Evolutionary conservation across 352 stramenopile species (phyloP), one percentile per base, ranked within the genome.

Genomic region (Pythium aristosporum): DNA sequence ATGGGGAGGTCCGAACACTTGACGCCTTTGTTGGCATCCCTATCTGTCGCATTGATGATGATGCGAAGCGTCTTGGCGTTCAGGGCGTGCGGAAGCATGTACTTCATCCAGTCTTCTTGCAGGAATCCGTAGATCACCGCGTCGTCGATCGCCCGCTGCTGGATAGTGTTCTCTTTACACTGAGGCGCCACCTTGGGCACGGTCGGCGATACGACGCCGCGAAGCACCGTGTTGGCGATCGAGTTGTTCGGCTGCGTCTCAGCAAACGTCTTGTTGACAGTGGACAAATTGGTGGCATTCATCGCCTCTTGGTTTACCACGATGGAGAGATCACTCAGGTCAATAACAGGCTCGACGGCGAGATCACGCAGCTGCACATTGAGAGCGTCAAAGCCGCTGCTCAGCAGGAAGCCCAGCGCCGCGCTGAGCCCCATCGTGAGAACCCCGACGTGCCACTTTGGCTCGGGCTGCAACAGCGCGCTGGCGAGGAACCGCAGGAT

Each of bases 211-310:
- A 51, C 28, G 16, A 61, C 23, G 16, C n/a, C 20, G 21, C 54
- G 54, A 20, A 61, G 54, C 42, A 61, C 42, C 16, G 54, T 61
- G 41, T 61, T 61, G 23, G 28, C 5, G 3, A 51, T 30, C 16
- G 54, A 20, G 39, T 61, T 61, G 3, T 25, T 30, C 8, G 7
- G 23, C 23, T 61, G 54, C 23, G 28, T 54, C 39, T 61, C 54
- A 15, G 18, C 4, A 41, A 51, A 61, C 7, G 25, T 36, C 15
- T 59, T 21, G 13, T 44, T 32, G 10, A 51, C 37, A 7, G 42
- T 61, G 32, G 53, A 51, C 0, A 43, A 4, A 9, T 3, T 30
- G n/a, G n/a, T 51, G 12, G 5, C n/a, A 11, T 39, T 50, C 10
- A 12, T 28, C 11, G 47, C 15, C 8, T 53, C 25, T 12, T 16